phyloP scores from a whole-genome alignment of 106 monocot species.

The Cymbidium sinense region DNA sequence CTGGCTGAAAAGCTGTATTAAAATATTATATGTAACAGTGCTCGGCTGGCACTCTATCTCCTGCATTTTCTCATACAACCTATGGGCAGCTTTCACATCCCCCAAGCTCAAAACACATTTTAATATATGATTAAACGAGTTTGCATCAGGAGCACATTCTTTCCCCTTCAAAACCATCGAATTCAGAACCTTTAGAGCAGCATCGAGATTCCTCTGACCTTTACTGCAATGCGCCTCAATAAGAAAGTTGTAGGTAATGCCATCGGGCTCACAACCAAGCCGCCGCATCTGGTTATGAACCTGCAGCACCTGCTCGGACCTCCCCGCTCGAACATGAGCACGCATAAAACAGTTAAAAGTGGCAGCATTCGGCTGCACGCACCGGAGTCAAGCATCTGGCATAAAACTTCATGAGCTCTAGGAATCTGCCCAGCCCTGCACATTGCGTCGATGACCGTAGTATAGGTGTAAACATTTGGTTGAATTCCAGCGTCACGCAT shows the following conservation, averaged over 20 bases:
- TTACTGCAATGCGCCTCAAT: constrained; percentile 69
- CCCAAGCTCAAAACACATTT: constrained; percentile 32
- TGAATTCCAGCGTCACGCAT: constrained; percentile 43
- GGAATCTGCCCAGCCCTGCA: constrained; percentile 63
- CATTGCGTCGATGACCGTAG: constrained; percentile 65
- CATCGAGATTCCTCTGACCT: constrained; percentile 60
- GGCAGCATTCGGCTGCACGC: constrained; percentile 64
- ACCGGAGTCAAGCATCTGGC: constrained; percentile 79
- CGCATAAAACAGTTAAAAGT: constrained; percentile 81
- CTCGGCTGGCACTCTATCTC: constrained; percentile 57
- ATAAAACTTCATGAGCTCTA: constrained; percentile 72
- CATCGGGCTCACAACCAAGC: constrained; percentile 59
- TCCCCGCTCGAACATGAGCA: constrained; percentile 61
- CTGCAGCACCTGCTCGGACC: constrained; percentile 68
- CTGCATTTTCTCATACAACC: constrained; percentile 62
- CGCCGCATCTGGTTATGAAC: constrained; percentile 88
- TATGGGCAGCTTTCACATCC: constrained; percentile 64
- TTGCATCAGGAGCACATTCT: constrained; percentile 45
- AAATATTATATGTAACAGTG: constrained; percentile 69
- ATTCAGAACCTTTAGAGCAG: constrained; percentile 71
- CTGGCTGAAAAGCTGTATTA: constrained; percentile 69
- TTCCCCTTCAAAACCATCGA: constrained; percentile 52
- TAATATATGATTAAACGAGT: constrained; percentile 86
- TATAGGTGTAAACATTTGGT: constrained; percentile 94
- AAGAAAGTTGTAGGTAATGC: constrained; percentile 84